These are phyloP conservation scores for Hypoxylon trugodes DNA, from an alignment of 495 filamentous ascomycete species.

Conservation along the genomic window DNA sequence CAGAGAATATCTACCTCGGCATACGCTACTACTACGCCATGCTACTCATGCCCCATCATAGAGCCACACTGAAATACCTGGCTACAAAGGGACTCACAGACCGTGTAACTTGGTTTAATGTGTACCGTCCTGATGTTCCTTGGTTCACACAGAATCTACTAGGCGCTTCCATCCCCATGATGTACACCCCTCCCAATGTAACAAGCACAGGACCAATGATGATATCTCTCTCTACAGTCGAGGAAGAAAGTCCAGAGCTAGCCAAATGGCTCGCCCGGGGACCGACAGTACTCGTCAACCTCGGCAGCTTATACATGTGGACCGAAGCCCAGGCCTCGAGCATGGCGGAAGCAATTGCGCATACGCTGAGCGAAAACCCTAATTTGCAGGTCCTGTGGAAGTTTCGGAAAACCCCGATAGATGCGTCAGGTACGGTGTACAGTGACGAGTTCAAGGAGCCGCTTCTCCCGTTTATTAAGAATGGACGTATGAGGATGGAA, in stretches of 20 bases:
- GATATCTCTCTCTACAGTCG: conserved; percentile 44
- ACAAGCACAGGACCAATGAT: conserved; percentile 58
- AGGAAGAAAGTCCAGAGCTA: conserved; percentile 53
- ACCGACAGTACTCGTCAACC: conserved; percentile 60
- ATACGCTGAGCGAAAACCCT: conserved; percentile 40
- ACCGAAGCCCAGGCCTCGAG: conserved; percentile 43
- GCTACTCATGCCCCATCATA: conserved; percentile 19
- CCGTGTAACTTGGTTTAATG: conserved; percentile 9
- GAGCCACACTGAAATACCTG: conserved; percentile 9
- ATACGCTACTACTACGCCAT: conserved; percentile 21
- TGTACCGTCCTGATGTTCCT: conserved; percentile 16
- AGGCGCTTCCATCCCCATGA: conserved; percentile 50
- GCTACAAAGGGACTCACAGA: conserved; percentile 20
- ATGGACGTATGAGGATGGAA: conserved; percentile 46
- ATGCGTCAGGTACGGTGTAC: conserved; percentile 11
- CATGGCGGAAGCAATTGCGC: conserved; percentile 51
- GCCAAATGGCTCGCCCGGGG: conserved; percentile 53
- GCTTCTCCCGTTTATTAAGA: conserved; percentile 31
- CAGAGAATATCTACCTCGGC: conserved; percentile 55
- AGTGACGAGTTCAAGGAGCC: conserved; percentile 38
- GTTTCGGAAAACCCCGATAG: conserved; percentile 42
- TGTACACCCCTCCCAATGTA: conserved; percentile 52
- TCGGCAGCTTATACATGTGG: conserved; percentile 52
- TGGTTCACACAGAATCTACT: conserved; percentile 37
- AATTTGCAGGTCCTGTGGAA: conserved; percentile 61